A percentile compares a stretch with the other conserved stretches of the same genome.
Conservation (phyloP, 805 yeast genomes). For the Allodekkera sacchari region DNA sequence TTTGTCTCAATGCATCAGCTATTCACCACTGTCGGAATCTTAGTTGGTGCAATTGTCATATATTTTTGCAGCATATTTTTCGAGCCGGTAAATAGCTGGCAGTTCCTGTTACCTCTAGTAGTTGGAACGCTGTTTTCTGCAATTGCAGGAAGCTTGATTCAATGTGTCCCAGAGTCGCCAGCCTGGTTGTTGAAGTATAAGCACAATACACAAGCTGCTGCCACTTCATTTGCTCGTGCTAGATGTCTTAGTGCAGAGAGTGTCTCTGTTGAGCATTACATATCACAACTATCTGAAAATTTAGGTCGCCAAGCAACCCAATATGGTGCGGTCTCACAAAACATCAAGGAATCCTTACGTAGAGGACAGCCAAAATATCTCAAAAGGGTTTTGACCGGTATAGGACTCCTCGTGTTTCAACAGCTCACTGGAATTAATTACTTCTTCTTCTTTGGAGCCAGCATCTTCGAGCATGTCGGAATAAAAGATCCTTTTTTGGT, state of each 20-base stretch:
- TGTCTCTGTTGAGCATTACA: background rate
- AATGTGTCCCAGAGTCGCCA: slow-evolving; percentile 29
- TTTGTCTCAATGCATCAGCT: slow-evolving; percentile 26
- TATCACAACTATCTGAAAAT: no score
- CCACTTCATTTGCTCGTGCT: no score
- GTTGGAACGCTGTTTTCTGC: slow-evolving; percentile 13
- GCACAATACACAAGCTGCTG: no score
- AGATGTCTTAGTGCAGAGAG: background rate
- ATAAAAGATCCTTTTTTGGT: slow-evolving; percentile 45
- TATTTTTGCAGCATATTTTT: slow-evolving; percentile 9
- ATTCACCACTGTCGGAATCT: slow-evolving; percentile 26
- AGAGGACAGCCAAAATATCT: slow-evolving; percentile 24
- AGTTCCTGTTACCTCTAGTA: slow-evolving; percentile 17
- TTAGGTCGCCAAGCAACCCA: background rate
- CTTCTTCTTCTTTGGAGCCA: slow-evolving; percentile 60
- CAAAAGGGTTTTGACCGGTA: slow-evolving; percentile 22
- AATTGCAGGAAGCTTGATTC: slow-evolving; percentile 11
- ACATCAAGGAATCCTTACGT: slow-evolving; percentile 9
- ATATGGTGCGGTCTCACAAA: background rate
- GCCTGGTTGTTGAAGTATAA: slow-evolving; percentile 21
- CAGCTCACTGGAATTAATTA: slow-evolving; percentile 62
- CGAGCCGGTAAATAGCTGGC: slow-evolving; percentile 7
- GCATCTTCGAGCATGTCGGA: slow-evolving; percentile 45
- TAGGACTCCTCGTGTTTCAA: slow-evolving; percentile 22
- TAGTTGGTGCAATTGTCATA: slow-evolving; percentile 21